Evolutionary conservation across 257 asterid genomes (phyloP), one percentile per base, ranked within the genome.

Genomic region (Rubia yunnanensis): DNA sequence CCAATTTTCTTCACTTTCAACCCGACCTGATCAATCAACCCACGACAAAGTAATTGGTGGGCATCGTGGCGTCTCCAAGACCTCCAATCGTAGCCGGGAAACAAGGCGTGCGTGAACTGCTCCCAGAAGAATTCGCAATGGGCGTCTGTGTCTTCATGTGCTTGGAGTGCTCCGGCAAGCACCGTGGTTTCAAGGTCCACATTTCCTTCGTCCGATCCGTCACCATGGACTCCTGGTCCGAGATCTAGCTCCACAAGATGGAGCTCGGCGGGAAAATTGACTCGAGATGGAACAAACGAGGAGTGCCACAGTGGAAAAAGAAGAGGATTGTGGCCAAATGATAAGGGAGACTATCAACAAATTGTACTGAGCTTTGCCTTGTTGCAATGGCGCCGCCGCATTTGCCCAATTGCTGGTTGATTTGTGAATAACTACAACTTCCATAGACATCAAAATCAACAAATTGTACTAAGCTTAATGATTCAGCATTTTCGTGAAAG

Each of bases 221-320:
- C 60, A 92, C 97, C 69, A 92, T 92, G 98, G 98, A 92, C 11
- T 85, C 97, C 10, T 92, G 98, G 98, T 89, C 98, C 64, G 98
- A 92, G 79, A 86, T 92, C 79, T 96, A 92, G 76, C 81, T 92
- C 60, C 83, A 78, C 56, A 91, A 91, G 72, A 91, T 91, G 96
- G 96, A 88, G 82, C 74, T 80, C 1, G 95, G 98, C 30, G 98
- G 98, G n/a, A n/a, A n/a, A n/a, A n/a, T n/a, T n/a, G n/a, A n/a
- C n/a, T n/a, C n/a, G n/a, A n/a, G n/a, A n/a, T n/a, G n/a, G n/a
- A n/a, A n/a, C n/a, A n/a, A n/a, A n/a, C n/a, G n/a, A n/a, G n/a
- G n/a, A n/a, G n/a, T n/a, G n/a, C n/a, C n/a, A n/a, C n/a, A n/a
- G n/a, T n/a, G n/a, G n/a, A n/a, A n/a, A n/a, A n/a, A n/a, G n/a